Evolutionary conservation across 2,329 filamentous ascomycete genomes (phyloP), one percentile per base, ranked within the genome.

Genomic region (Chalaropsis ovoidea): DNA sequence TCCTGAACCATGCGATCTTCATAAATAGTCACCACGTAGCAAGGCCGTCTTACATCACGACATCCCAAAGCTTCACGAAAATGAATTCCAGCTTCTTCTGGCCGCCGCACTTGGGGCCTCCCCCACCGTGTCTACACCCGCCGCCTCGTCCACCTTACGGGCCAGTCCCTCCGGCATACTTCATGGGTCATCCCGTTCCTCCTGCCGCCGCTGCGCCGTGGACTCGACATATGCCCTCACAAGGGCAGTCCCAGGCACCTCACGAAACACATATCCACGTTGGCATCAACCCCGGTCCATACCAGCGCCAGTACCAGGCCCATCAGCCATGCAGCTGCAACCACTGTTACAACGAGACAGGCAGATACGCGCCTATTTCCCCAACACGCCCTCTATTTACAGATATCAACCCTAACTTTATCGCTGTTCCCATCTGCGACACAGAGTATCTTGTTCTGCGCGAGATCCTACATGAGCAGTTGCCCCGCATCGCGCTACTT

Each of bases 371-470:
- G 31, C 8, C 31, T 15, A 15, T n/a, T 2, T 22, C 62, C 35
- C 47, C n/a, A 11, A 15, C 49, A 24, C 64, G 22, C 41, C 41
- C 35, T 13, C 52, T 56, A n/a, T 62, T 31, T 22, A 62, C 60
- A 43, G 52, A 58, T 1, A 31, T 31, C 35, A 67, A 67, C 31
- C 61, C 65, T 19, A 24, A 61, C 42, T 45, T 60, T 31, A 52
- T 67, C n/a, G 35, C 65, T 31, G 54, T 67, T 7, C 31, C 19
- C 7, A 49, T 64, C 31, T 39, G 61, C 49, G 19, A 67, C 27
- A 61, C 27, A 4, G 41, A 63, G 27, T 63, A 63, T 45, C 41
- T 67, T 8, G 31, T 67, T 49, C 62, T 61, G 11, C 65, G 65
- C 1, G 19, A 52, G 0, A 6, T 63, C 6, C 42, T 67, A 15